phyloP scores from a whole-genome alignment of 192 early-diverging fungal genomes.

The Lobulomyces angularis region DNA sequence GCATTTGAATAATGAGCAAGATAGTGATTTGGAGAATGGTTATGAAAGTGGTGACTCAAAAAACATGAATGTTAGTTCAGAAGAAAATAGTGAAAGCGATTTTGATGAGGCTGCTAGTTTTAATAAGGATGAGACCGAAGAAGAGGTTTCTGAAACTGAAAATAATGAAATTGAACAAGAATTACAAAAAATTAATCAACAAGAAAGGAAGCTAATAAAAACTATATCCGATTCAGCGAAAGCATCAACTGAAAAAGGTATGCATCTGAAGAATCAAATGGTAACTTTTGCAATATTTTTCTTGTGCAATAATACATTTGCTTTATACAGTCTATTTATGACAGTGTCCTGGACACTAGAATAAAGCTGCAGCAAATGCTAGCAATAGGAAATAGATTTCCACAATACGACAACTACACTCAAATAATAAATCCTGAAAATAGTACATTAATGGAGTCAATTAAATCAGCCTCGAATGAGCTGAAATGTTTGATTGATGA shows the following conservation, averaged over 20 bases:
- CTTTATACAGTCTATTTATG: constrained; percentile 53
- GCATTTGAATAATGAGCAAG: constrained; percentile 15
- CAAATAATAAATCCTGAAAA: not conserved
- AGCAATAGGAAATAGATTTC: constrained; percentile 65
- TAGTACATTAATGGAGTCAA: constrained; percentile 7
- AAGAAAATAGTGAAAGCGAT: constrained; percentile 5
- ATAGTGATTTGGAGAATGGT: constrained; percentile 13
- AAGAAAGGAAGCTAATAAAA: constrained; percentile 73
- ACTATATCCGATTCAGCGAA: constrained; percentile 60
- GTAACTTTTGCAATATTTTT: constrained; percentile 27
- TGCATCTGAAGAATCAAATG: constrained; percentile 80
- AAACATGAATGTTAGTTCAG: not conserved
- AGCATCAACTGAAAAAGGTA: constrained; percentile 78
- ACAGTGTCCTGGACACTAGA: constrained; percentile 67
- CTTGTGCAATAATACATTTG: not conserved
- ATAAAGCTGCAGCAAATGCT: constrained; percentile 77
- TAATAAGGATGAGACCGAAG: constrained; percentile 4
- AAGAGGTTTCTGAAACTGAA: constrained; percentile 2
- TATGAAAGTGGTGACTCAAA: not conserved
- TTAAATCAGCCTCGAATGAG: constrained; percentile 2
- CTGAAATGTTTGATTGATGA: constrained; percentile 24
- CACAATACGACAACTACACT: constrained; percentile 32
- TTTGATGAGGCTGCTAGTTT: constrained; percentile 20
- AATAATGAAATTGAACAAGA: constrained; percentile 23
- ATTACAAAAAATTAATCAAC: constrained; percentile 61